Evolutionary conservation across 176 grass and related monocot species (phyloP), one percentile per base, ranked within the genome.

Genomic region (Stipa capillata): DNA sequence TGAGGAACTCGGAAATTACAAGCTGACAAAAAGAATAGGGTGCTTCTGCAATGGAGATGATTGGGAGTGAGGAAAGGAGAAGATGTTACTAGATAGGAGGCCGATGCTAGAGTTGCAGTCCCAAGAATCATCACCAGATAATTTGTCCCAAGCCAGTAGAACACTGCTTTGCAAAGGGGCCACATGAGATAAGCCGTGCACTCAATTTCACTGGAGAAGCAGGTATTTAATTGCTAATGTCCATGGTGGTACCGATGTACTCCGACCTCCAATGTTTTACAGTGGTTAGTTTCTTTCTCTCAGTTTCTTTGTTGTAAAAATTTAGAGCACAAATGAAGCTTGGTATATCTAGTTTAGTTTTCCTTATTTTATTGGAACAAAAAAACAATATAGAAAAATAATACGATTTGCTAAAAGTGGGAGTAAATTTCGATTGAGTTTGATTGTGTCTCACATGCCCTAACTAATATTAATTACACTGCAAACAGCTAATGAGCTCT

Each of bases 81-180:
- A 18, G 18, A 45, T 79, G 90, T 99, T 92, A 95, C 96, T 17
- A 99, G 87, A 81, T 99, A 99, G 37, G 74, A 63, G 55, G 85
- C 79, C 27, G 36, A 12, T 33, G 82, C 55, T 34, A 99, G 35
- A 83, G 72, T 81, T 21, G 66, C 76, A 57, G 47, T 69, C 29
- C 90, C 96, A 58, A 91, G 39, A 25, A 82, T 81, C 24, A 84
- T 50, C 6, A 88, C 79, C 4, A 58, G 15, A 56, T 70, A 39
- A 81, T 85, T 89, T 83, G 79, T 60, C 21, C 92, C 84, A 71
- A 95, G 81, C 84, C 81, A 89, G 16, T 86, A 74, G 76, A 91
- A 70, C 72, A 91, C 96, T 95, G 80, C 28, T 50, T 81, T 75
- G 79, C 29, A 80, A 54, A 83, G 67, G 6, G 15, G 37, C 8